These are phyloP conservation scores for Cryphonectria japonica DNA, from an alignment of 2,329 filamentous ascomycete species.

Conservation along the genomic window DNA sequence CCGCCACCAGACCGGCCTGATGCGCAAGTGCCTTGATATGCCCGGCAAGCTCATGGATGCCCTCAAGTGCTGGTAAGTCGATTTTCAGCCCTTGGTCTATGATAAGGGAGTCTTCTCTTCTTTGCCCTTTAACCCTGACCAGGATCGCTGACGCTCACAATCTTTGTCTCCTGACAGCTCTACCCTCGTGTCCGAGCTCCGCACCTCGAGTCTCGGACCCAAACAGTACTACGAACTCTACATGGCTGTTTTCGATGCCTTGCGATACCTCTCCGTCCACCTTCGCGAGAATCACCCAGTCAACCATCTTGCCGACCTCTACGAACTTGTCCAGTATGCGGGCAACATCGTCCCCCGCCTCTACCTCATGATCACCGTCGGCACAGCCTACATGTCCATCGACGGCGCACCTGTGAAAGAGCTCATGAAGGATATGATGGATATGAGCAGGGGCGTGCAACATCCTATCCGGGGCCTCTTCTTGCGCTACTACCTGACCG, in stretches of 20 bases:
- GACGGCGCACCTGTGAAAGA: constrained; percentile 98
- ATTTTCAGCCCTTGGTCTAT: background rate
- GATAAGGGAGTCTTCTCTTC: background rate
- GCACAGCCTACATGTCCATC: constrained; percentile 98
- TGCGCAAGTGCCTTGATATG: constrained; percentile 97
- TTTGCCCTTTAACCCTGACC: background rate
- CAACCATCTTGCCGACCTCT: constrained; percentile 96
- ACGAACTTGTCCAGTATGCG: constrained; percentile 96
- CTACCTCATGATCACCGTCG: constrained; percentile 99
- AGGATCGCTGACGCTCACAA: constrained; percentile 21
- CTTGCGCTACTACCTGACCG: constrained; percentile 92
- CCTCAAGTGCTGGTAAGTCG: constrained; percentile 93
- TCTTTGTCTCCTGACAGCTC: constrained; percentile 62
- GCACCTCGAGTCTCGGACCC: constrained; percentile 94
- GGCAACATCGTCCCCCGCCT: constrained; percentile 96
- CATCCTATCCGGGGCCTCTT: constrained; percentile 96
- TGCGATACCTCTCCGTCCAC: constrained; percentile 94
- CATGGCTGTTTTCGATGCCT: constrained; percentile 97
- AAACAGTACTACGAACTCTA: constrained; percentile 99
- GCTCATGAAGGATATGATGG: constrained; percentile 99
- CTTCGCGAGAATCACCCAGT: constrained; percentile 96
- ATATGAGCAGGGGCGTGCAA: constrained; percentile 98
- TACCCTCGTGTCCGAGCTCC: constrained; percentile 95
- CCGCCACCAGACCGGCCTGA: constrained; percentile 93
- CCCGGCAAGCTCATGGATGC: constrained; percentile 99